These are phyloP conservation scores for Phytopythium sindhum DNA, from an alignment of 352 stramenopile species.

Conservation along the genomic window DNA sequence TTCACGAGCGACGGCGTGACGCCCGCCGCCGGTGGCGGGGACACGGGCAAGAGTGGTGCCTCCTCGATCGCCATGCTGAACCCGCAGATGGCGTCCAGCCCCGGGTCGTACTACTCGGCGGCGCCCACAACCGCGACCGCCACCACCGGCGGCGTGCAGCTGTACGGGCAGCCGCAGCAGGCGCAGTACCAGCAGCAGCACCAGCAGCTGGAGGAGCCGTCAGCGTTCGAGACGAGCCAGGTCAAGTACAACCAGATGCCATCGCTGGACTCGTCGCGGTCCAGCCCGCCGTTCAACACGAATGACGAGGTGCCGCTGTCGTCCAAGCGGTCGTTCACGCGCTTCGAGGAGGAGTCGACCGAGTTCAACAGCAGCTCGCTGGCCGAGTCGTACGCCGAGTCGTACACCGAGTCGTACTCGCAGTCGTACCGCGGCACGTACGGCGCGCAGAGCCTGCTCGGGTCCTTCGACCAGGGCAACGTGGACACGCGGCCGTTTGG, in stretches of 20 bases:
- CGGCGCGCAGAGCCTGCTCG: conserved; percentile 47
- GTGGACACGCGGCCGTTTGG: conserved; percentile 19
- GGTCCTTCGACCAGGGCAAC: conserved; percentile 45
- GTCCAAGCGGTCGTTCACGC: conserved; percentile 42
- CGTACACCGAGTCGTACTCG: conserved; percentile 46
- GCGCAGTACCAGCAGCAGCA: background rate
- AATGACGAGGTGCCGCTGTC: conserved; percentile 30
- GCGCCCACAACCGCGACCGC: background rate
- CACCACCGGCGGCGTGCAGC: background rate
- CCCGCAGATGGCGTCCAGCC: conserved; percentile 14
- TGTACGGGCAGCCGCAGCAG: background rate
- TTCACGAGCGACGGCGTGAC: conserved; percentile 21
- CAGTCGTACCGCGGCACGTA: conserved; percentile 41
- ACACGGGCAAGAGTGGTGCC: conserved; percentile 14
- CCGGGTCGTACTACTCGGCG: conserved; percentile 29
- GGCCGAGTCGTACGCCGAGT: conserved; percentile 55
- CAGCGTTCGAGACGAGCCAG: conserved; percentile 9
- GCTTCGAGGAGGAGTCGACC: conserved; percentile 53
- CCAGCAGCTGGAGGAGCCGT: background rate
- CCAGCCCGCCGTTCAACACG: conserved; percentile 29
- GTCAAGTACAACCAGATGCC: conserved; percentile 14
- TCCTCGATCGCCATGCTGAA: conserved; percentile 35
- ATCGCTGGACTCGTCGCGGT: conserved; percentile 19
- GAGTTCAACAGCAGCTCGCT: conserved; percentile 51
- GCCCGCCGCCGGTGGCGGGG: conserved; percentile 7